phyloP scores from a whole-genome alignment of 306 rosid genomes.

The Vicia sativa region DNA sequence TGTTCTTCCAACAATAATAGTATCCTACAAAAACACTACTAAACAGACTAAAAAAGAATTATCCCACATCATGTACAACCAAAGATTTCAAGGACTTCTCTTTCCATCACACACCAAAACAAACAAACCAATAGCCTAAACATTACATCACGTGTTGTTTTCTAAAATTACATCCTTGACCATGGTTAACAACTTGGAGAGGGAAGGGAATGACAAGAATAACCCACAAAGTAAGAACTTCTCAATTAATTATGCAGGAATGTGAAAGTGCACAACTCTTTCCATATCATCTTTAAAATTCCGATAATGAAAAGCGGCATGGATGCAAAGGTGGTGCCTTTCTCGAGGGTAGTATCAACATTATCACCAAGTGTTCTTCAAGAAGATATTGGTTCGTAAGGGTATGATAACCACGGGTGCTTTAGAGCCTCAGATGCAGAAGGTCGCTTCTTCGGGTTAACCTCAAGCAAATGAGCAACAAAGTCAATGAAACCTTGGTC shows the following conservation, averaged over 20 bases:
- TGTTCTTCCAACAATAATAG: slow-evolving; percentile 22
- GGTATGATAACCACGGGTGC: slow-evolving; percentile 97
- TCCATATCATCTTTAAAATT: slow-evolving; percentile 50
- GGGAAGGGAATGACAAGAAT: slow-evolving; percentile 45
- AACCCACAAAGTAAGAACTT: slow-evolving; percentile 51
- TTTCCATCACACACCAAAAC: slow-evolving; percentile 44
- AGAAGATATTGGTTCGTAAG: slow-evolving; percentile 95
- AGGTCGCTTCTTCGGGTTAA: slow-evolving; percentile 95
- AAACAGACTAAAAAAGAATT: slow-evolving; percentile 72
- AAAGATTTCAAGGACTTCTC: slow-evolving; percentile 50
- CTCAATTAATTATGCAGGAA: slow-evolving; percentile 50
- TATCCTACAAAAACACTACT: slow-evolving; percentile 52
- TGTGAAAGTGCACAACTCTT: slow-evolving; percentile 52
- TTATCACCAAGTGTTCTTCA: slow-evolving; percentile 47
- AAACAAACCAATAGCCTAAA: slow-evolving; percentile 52
- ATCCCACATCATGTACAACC: slow-evolving; percentile 82
- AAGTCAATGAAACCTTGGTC: slow-evolving; percentile 98
- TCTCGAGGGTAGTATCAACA: slow-evolving; percentile 42
- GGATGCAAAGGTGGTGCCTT: slow-evolving; percentile 41
- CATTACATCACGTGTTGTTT: slow-evolving; percentile 51
- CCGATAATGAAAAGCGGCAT: slow-evolving; percentile 42
- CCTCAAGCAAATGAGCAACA: slow-evolving; percentile 82
- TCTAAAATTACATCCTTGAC: slow-evolving; percentile 66
- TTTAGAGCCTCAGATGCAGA: slow-evolving; percentile 90
- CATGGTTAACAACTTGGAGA: slow-evolving; percentile 50